These are phyloP conservation scores for Vararia minispora DNA, from an alignment of 768 basidiomycete species.

Conservation along the genomic window DNA sequence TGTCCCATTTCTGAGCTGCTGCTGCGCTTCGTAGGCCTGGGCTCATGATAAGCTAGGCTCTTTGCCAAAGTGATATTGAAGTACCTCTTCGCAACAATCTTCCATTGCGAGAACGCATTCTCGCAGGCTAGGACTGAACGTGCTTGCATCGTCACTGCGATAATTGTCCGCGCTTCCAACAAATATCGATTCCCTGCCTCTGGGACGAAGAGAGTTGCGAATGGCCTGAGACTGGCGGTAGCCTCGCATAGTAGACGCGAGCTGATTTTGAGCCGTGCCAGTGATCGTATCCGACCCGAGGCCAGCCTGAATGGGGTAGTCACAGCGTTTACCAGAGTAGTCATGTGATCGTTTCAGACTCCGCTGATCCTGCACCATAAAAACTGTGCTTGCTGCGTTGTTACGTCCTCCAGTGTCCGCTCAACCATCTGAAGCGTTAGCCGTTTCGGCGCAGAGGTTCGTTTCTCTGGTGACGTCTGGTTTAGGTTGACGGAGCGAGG, in stretches of 20 bases:
- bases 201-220: constrained; percentile 37
- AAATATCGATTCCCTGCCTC: constrained; percentile 58
- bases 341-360: constrained; percentile 10
- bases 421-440: constrained; percentile 61
- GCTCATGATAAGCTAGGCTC: not conserved
- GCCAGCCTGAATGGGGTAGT: not conserved
- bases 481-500: constrained; percentile 79
- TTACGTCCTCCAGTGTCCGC: constrained; percentile 43
- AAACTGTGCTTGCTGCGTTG: constrained; percentile 19
- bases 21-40: constrained; percentile 59
- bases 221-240: too few relatives aligned
- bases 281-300: too few relatives aligned
- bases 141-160: constrained; percentile 48
- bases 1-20: constrained; percentile 58
- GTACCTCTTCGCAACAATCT: constrained; percentile 71
- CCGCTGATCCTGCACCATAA: constrained; percentile 6
- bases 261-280: too few relatives aligned
- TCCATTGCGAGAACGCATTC: constrained; percentile 75
- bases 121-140: constrained; percentile 59
- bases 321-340: not conserved
- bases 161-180: constrained; percentile 55
- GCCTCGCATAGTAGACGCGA: too few relatives aligned
- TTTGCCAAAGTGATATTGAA: not conserved
- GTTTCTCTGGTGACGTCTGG: constrained; percentile 50
- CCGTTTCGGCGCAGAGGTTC: constrained; percentile 33